Evolutionary conservation across 768 basidiomycete genomes (phyloP).

Genomic region (Phlebiopsis flavidoalba): DNA sequence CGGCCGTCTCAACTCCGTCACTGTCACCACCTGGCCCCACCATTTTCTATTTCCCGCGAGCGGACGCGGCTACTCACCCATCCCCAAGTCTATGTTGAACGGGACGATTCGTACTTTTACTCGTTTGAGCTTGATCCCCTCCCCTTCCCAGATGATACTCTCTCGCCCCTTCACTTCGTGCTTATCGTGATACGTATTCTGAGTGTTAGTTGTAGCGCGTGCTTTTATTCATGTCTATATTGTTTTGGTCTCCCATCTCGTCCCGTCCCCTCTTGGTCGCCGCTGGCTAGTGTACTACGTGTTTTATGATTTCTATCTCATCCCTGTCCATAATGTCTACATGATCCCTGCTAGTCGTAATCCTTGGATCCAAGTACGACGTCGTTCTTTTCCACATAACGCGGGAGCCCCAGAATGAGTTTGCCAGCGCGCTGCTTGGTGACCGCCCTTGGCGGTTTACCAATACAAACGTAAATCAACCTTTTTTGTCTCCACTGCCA

Average conservation of each 20-base stretch:
- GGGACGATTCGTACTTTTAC: constrained; percentile 55
- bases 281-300: constrained; percentile 10
- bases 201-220: constrained; percentile 47
- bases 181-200: constrained; percentile 39
- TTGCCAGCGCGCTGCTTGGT: background rate
- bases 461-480: background rate
- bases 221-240: constrained; percentile 9
- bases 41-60: constrained; percentile 45
- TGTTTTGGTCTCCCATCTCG: constrained; percentile 4
- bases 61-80: constrained; percentile 41
- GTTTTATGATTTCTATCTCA: constrained; percentile 9
- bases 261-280: constrained; percentile 1
- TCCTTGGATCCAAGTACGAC: constrained; percentile 5
- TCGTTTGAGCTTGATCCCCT: constrained; percentile 67
- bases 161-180: constrained; percentile 26
- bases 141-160: constrained; percentile 54
- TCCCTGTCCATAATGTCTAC: background rate
- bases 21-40: constrained; percentile 47
- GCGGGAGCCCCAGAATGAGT: background rate
- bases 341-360: background rate
- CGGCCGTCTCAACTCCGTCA: constrained; percentile 53
- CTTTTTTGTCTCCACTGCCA: constrained; percentile 4
- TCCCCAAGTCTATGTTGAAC: constrained; percentile 57
- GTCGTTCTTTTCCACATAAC: constrained; percentile 5
- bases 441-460: background rate